phyloP scores from a whole-genome alignment of 257 asterid species.

The Salvia hispanica region DNA sequence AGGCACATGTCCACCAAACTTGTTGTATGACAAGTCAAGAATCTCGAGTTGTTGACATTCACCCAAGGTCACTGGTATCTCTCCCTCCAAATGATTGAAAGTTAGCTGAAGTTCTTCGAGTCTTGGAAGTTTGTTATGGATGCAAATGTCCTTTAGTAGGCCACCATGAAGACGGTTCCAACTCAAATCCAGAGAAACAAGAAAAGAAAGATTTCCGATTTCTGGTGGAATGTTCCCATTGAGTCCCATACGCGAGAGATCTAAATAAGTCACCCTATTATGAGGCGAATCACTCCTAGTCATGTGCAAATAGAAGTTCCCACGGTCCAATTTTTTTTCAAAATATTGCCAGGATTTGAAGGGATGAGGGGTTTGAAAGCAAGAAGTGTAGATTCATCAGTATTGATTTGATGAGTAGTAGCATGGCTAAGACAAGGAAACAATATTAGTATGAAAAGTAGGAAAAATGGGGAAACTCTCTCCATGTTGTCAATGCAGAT shows the following conservation, averaged over 20 bases:
- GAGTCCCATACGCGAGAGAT: constrained; percentile 18
- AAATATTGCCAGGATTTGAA: constrained; percentile 9
- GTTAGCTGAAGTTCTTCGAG: constrained; percentile 7
- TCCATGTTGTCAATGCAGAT: too few relatives aligned
- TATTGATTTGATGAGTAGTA: neutral
- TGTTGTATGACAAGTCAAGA: neutral
- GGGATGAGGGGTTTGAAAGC: constrained; percentile 15
- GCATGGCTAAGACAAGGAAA: neutral
- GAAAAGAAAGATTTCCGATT: constrained; percentile 37
- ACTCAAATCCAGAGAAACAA: constrained; percentile 26
- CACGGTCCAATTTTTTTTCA: constrained; percentile 6
- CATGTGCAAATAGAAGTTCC: constrained; percentile 30
- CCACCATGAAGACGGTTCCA: constrained; percentile 24
- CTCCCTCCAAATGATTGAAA: constrained; percentile 13
- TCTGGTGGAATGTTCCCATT: constrained; percentile 34
- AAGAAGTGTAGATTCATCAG: constrained; percentile 12
- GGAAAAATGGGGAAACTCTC: too few relatives aligned
- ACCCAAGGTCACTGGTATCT: constrained; percentile 19
- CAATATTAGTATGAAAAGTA: too few relatives aligned
- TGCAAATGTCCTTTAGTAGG: constrained; percentile 19
- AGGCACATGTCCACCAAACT: constrained; percentile 19
- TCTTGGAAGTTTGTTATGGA: neutral
- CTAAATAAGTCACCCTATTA: constrained; percentile 26
- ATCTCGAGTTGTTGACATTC: constrained; percentile 1
- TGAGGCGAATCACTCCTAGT: constrained; percentile 28